Evolutionary conservation across 805 yeast genomes (phyloP).

Genomic region (Myxozyma lipomycoides): DNA sequence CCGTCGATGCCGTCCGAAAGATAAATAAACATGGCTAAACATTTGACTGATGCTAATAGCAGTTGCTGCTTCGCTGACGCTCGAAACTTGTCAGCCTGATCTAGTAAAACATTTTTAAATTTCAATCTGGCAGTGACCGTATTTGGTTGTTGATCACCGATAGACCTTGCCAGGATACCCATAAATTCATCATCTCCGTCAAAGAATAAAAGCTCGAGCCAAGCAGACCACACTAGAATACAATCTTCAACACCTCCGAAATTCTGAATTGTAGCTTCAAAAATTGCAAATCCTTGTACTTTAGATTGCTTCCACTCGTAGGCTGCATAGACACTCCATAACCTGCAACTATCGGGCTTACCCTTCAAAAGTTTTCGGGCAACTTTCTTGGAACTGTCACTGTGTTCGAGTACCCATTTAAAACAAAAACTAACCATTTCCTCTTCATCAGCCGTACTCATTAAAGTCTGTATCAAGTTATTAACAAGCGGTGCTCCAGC

Average conservation of each 20-base stretch:
- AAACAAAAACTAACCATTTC: constrained; percentile 7
- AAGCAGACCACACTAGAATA: constrained; percentile 7
- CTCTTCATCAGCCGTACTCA: constrained; percentile 6
- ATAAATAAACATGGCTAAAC: constrained; percentile 8
- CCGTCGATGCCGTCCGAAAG: background rate
- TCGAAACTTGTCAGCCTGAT: background rate
- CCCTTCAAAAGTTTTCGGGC: constrained; percentile 10
- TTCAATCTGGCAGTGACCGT: background rate
- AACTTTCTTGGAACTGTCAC: background rate
- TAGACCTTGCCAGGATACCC: background rate
- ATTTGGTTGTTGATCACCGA: background rate
- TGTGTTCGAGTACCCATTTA: constrained; percentile 4
- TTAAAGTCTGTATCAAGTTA: constrained; percentile 4
- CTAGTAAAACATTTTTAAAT: too few species aligned
- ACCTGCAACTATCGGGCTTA: constrained; percentile 2
- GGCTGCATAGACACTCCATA: constrained; percentile 16
- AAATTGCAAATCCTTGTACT: background rate
- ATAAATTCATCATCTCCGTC: background rate
- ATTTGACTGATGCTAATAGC: constrained; percentile 10
- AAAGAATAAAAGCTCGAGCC: constrained; percentile 3
- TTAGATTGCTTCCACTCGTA: constrained; percentile 1
- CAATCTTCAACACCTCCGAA: background rate
- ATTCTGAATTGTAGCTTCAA: background rate
- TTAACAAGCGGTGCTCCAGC: too few species aligned
- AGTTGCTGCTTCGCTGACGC: background rate